Base-by-base conservation (phyloP, 129 eudicot species). In the Rutidosis leptorrhynchoides region DNA sequence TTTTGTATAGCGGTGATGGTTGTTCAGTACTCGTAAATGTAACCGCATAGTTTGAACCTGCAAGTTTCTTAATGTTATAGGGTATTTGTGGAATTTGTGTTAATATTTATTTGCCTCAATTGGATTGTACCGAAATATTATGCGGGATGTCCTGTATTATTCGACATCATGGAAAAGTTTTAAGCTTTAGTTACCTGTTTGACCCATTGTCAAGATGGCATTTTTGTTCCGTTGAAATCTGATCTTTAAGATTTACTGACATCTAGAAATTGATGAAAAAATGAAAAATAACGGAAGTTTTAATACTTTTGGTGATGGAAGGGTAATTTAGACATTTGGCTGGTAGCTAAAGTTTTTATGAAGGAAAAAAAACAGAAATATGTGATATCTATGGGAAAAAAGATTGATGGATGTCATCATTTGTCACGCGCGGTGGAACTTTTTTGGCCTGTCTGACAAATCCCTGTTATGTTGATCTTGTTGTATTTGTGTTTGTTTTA, bases 401-500 rank as follows among this genome's bases (percentile, higher is more conserved):
- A 4, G n/a, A 30, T 2, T 26, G 8, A 42, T 4, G 28, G 17
- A 16, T 24, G 19, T 65, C 25, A 23, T 11, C 29, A 28, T 49
- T 40, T 56, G 17, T 25, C 25, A 15, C 27, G 40, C 68, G n/a
- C 37, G 19, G 69, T 26, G 24, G 37, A 9, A 19, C 24, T 60
- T 37, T 24, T 58, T 8, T 37, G 27, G 24, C 26, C 20, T n/a
- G 19, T 25, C 29, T 60, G 61, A 48, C 49, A n/a, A n/a, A n/a
- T n/a, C n/a, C n/a, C n/a, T n/a, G n/a, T 33, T 40, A 58, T 25
- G 10, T 65, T 51, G n/a, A 40, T 40, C 46, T 37, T 16, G 23
- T 58, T 32, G 19, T 51, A n/a, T 49, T 43, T 40, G 58, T 54
- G 23, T 75, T 2, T 68, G 61, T 76, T 58, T 58, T 82, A 90